Evolutionary conservation across 495 filamentous ascomycete species (phyloP), one percentile per base, ranked within the genome.

Genomic region (Barbatosphaeria neglecta): DNA sequence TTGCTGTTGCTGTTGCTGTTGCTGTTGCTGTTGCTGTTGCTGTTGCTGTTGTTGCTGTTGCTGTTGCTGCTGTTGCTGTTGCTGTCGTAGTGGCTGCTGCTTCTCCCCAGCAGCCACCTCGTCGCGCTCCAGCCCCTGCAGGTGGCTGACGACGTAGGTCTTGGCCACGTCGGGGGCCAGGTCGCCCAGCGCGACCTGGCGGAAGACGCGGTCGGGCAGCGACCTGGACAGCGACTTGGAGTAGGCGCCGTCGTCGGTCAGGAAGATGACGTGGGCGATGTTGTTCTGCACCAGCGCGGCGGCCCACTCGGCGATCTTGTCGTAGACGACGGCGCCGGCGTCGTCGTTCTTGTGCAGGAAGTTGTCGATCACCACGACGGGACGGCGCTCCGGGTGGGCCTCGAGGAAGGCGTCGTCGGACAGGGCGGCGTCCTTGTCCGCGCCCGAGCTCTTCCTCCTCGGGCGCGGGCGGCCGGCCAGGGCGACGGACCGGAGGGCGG

Each of bases 291-390:
- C 87, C n/a, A 97, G 68, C 0, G 78, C 72, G 4, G 93, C 87
- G 2, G 90, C 88, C 86, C 89, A 97, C 56, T 95, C 86, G 6
- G 88, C 78, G 35, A 97, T 76, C 60, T 88, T 93, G 54, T 95
- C 87, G 54, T 94, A 90, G 8, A 97, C 78, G 18, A 95, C 66
- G n/a, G n/a, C n/a, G 37, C 73, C 72, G 49, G 75, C 74, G 19
- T 87, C 83, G 22, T 84, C 69, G 53, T 74, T 77, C 58, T 84
- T 87, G 64, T 90, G 86, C 16, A 95, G 61, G 65, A 95, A 98
- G 55, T 95, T 96, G 59, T 98, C 89, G 46, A 98, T 84, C 8
- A 98, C 83, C 5, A 98, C 80, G 1, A 96, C 83, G 0, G 92
- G 82, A 11, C 89, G 65, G 33, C 67, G 73, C 59, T 96, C 90